A percentile compares a stretch with the other conserved stretches of the same genome.
phyloP scores from a whole-genome alignment of 1,139 yeast genomes.

The Yamadazyma oceani region DNA sequence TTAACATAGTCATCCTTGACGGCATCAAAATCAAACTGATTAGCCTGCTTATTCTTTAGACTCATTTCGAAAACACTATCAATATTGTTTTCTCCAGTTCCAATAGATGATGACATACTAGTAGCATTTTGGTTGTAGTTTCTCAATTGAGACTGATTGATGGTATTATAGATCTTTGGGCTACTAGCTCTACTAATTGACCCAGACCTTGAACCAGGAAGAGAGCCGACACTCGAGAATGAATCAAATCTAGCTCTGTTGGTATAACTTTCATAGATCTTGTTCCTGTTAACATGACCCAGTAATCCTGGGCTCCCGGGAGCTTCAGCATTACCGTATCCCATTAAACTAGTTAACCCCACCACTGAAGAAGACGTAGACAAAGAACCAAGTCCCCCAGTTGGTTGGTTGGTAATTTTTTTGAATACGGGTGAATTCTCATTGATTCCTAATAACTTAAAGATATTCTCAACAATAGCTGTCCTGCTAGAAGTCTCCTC shows the following conservation, averaged over 20 bases:
- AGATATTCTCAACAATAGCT: slow-evolving; percentile 75
- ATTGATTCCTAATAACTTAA: slow-evolving; percentile 68
- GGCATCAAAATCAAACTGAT: slow-evolving; percentile 16
- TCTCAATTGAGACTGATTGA: slow-evolving; percentile 23
- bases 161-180: slow-evolving; percentile 30
- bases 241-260: slow-evolving; percentile 23
- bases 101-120: background rate
- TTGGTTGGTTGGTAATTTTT: slow-evolving; percentile 7
- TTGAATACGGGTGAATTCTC: slow-evolving; percentile 23
- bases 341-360: slow-evolving; percentile 29
- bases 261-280: slow-evolving; percentile 22
- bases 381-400: slow-evolving; percentile 8
- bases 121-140: slow-evolving; percentile 7
- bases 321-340: slow-evolving; percentile 10
- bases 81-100: slow-evolving; percentile 5
- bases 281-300: slow-evolving; percentile 14
- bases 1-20: slow-evolving; percentile 66
- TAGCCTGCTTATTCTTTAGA: slow-evolving; percentile 8
- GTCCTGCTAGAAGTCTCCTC: slow-evolving; percentile 70
- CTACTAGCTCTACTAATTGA: slow-evolving; percentile 18
- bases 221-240: slow-evolving; percentile 17
- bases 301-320: slow-evolving; percentile 5
- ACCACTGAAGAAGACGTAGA: slow-evolving; percentile 15
- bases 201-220: slow-evolving; percentile 5
- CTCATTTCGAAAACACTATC: slow-evolving; percentile 9